These are phyloP conservation scores for Blastobotrys illinoisensis DNA, from an alignment of 1,139 yeast species.

Conservation along the genomic window DNA sequence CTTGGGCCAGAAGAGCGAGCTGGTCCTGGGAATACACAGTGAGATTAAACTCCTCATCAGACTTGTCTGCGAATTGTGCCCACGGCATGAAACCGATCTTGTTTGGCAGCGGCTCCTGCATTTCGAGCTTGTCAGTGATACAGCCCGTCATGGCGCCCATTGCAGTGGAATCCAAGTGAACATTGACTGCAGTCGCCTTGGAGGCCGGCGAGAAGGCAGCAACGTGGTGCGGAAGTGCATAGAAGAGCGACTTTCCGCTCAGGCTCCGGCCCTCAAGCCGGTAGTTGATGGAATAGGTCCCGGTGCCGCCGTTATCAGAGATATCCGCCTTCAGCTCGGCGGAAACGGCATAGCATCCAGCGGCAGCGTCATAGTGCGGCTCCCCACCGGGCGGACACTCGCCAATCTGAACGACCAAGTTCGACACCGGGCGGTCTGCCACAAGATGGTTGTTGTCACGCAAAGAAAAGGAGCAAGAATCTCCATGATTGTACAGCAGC, in stretches of 20 bases:
- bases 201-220: slow-evolving; percentile 38
- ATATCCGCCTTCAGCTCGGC: slow-evolving; percentile 39
- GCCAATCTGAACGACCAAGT: slow-evolving; percentile 53
- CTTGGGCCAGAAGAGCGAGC: slow-evolving; percentile 37
- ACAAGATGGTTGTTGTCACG: slow-evolving; percentile 42
- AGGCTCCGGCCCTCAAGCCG: slow-evolving; percentile 48
- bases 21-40: slow-evolving; percentile 39
- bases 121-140: slow-evolving; percentile 46
- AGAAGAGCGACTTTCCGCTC: slow-evolving; percentile 50
- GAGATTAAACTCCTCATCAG: slow-evolving; percentile 26
- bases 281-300: slow-evolving; percentile 49
- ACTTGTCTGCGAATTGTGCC: slow-evolving; percentile 35
- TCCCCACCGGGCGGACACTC: slow-evolving; percentile 41
- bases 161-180: slow-evolving; percentile 51
- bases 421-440: slow-evolving; percentile 36
- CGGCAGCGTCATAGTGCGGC: slow-evolving; percentile 47
- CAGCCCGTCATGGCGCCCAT: slow-evolving; percentile 62
- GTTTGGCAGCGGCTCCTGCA: slow-evolving; percentile 56
- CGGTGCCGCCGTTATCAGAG: slow-evolving; percentile 34
- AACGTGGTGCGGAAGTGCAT: slow-evolving; percentile 71
- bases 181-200: slow-evolving; percentile 35
- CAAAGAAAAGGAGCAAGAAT: slow-evolving; percentile 37
- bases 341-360: slow-evolving; percentile 51
- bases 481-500: slow-evolving; percentile 49
- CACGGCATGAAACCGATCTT: slow-evolving; percentile 42